These are phyloP conservation scores for Pyrus communis DNA, from an alignment of 306 rosid genomes.

Conservation along the genomic window DNA sequence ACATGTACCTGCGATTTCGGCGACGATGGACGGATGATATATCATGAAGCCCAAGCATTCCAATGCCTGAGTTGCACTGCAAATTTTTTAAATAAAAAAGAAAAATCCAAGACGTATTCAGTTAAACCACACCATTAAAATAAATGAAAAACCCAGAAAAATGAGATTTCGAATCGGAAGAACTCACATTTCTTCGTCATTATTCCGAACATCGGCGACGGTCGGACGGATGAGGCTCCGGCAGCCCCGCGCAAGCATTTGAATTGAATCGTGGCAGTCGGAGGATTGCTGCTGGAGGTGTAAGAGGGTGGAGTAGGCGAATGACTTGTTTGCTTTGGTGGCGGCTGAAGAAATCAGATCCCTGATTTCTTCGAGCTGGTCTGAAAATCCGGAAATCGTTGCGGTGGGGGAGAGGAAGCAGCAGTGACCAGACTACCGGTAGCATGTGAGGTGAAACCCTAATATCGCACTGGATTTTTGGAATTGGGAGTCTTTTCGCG, in stretches of 20 bases:
- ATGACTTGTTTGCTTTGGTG: slow-evolving; percentile 30
- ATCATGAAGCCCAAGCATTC: slow-evolving; percentile 84
- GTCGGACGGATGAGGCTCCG: slow-evolving; percentile 20
- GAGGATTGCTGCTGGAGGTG: slow-evolving; percentile 55
- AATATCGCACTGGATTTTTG: background rate
- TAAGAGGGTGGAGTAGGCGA: slow-evolving; percentile 55
- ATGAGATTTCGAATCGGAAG: background rate
- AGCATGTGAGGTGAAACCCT: slow-evolving; percentile 4
- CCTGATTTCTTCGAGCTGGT: slow-evolving; percentile 40
- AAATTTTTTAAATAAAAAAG: background rate
- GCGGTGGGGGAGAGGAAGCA: background rate
- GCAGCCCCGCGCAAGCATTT: slow-evolving; percentile 39
- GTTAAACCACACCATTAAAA: background rate
- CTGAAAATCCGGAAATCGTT: slow-evolving; percentile 37
- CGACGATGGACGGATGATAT: slow-evolving; percentile 53
- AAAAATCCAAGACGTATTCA: background rate
- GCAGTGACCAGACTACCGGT: background rate
- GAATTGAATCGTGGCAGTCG: slow-evolving; percentile 27
- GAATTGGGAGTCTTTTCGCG: too few species aligned
- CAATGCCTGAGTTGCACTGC: slow-evolving; percentile 67
- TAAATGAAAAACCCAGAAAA: background rate
- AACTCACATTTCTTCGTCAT: slow-evolving; percentile 62
- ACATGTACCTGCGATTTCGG: slow-evolving; percentile 39
- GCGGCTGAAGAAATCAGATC: slow-evolving; percentile 34
- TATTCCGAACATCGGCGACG: slow-evolving; percentile 37